Percentiles rank a stretch among this genome's conserved stretches.
Evolutionary conservation across 2,329 filamentous ascomycete species (phyloP).

Genomic region (Fusarium sp.): DNA sequence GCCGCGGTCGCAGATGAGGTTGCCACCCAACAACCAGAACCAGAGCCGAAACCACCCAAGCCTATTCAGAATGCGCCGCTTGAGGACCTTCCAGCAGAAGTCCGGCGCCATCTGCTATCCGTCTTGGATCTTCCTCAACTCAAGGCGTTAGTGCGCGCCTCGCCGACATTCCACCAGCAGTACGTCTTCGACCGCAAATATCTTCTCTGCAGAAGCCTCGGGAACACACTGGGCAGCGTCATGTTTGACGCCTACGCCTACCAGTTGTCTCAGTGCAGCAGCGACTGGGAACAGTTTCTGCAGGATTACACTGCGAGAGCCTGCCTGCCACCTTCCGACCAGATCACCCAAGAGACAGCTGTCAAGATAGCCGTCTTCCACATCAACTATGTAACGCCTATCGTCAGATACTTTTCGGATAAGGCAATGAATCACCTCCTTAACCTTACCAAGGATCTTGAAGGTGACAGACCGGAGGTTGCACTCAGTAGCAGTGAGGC

Average conservation of each 20-base stretch:
- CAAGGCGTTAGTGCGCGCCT: conserved; percentile 14
- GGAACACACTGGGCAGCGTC: conserved; percentile 10
- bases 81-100: conserved; percentile 1
- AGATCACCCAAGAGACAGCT: background rate
- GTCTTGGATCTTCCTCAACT: conserved; percentile 16
- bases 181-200: conserved; percentile 17
- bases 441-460: background rate
- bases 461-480: background rate
- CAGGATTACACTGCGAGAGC: background rate
- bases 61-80: too few species aligned
- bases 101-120: conserved; percentile 20
- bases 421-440: conserved; percentile 5
- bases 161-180: conserved; percentile 21
- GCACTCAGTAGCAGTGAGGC: conserved; percentile 10
- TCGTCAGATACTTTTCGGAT: background rate
- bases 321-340: background rate
- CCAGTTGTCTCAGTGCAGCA: background rate
- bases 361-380: background rate
- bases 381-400: background rate
- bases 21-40: too few species aligned
- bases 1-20: too few species aligned
- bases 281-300: background rate
- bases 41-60: too few species aligned
- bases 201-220: conserved; percentile 13
- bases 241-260: conserved; percentile 14